Conservation (phyloP, 108 stramenopile species). For the Ochromonas danica region DNA sequence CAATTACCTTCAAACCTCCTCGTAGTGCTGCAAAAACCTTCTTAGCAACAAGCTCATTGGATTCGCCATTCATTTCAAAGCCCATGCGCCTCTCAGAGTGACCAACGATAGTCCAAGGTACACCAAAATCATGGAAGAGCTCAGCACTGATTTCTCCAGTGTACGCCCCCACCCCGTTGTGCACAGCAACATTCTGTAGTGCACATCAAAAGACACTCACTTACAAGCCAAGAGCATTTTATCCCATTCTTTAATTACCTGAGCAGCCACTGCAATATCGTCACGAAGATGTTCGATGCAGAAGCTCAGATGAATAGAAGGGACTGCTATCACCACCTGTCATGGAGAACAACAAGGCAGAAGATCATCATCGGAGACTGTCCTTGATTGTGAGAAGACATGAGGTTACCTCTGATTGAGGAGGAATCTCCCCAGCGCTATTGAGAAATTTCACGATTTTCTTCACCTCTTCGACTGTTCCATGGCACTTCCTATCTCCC, state of each 20-base stretch:
- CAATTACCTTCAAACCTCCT: slow-evolving; percentile 61
- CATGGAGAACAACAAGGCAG: too few relatives aligned
- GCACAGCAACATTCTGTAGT: too few relatives aligned
- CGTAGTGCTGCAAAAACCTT: slow-evolving; percentile 51
- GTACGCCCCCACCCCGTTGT: too few relatives aligned
- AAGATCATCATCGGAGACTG: too few relatives aligned
- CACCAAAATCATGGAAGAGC: slow-evolving; percentile 32
- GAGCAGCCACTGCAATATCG: too few relatives aligned
- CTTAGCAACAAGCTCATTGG: slow-evolving; percentile 46
- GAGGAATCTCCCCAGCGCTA: slow-evolving; percentile 72
- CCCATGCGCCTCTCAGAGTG: slow-evolving; percentile 67
- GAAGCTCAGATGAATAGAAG: slow-evolving; percentile 83
- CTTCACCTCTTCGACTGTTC: slow-evolving; percentile 65
- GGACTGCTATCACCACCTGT: slow-evolving; percentile 93
- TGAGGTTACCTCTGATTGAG: slow-evolving; percentile 40
- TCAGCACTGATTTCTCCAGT: slow-evolving; percentile 48
- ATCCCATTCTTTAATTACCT: too few relatives aligned
- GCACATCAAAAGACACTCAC: too few relatives aligned
- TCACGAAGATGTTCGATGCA: too few relatives aligned
- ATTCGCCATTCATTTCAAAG: slow-evolving; percentile 61
- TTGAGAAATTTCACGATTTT: slow-evolving; percentile 77
- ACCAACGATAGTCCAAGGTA: slow-evolving; percentile 62
- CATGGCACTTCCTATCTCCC: slow-evolving; percentile 82
- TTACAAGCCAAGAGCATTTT: too few relatives aligned
- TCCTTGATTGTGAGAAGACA: too few relatives aligned